Evolutionary conservation across 2,329 filamentous ascomycete genomes (phyloP).

Genomic region (Epicoccum nigrum): DNA sequence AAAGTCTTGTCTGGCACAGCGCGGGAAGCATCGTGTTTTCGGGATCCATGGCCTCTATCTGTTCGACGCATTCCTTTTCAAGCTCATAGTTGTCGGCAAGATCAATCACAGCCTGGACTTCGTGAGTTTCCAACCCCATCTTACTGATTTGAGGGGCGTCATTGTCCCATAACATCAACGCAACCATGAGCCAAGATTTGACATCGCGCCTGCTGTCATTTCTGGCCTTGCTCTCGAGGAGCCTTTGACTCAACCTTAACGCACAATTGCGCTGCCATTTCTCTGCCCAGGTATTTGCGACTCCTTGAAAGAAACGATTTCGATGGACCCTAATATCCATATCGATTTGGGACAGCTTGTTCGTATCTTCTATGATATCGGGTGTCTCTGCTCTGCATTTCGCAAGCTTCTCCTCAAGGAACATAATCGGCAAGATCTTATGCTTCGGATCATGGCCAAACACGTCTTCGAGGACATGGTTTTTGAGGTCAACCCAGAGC

Average conservation of each 20-base stretch:
- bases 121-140: neutral
- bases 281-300: neutral
- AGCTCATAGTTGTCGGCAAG: conserved; percentile 1
- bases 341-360: too few species aligned
- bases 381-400: too few species aligned
- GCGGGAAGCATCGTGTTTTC: too few species aligned
- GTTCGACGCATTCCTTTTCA: neutral
- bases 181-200: neutral
- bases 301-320: neutral
- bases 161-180: neutral
- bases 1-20: too few species aligned
- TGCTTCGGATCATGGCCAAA: too few species aligned
- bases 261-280: neutral
- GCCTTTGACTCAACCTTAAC: neutral
- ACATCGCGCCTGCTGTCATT: neutral
- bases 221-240: neutral
- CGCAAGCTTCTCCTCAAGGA: too few species aligned
- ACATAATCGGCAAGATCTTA: too few species aligned
- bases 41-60: neutral
- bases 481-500: too few species aligned
- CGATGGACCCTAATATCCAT: neutral
- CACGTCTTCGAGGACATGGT: too few species aligned
- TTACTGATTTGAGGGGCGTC: neutral
- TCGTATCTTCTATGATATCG: too few species aligned
- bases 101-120: neutral